These are phyloP conservation scores for Suillus bovinus DNA, from an alignment of 768 basidiomycete genomes.

Conservation along the genomic window DNA sequence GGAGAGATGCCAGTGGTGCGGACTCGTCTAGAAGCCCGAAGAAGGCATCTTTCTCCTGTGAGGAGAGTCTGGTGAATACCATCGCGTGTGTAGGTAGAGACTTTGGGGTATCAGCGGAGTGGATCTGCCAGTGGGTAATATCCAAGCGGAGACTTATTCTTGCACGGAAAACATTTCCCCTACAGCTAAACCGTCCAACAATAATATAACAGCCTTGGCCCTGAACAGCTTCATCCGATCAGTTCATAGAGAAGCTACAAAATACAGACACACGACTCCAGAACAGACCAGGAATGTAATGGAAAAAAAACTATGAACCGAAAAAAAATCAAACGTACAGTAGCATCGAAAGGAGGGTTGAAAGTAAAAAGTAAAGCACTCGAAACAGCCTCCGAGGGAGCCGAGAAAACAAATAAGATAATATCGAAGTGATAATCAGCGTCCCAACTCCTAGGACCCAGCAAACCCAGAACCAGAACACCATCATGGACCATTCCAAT, in stretches of 20 bases:
- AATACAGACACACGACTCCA: conserved; percentile 30
- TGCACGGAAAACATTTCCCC: no score
- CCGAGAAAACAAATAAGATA: conserved; percentile 18
- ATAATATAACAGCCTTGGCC: neutral
- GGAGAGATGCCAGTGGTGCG: conserved; percentile 8
- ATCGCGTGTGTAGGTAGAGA: conserved; percentile 34
- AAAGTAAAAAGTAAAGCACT: neutral
- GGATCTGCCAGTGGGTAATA: neutral
- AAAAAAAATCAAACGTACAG: neutral
- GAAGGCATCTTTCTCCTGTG: conserved; percentile 78
- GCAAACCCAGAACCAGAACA: conserved; percentile 12
- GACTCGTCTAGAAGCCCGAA: conserved; percentile 82
- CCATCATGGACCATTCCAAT: conserved; percentile 49
- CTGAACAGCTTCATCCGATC: neutral
- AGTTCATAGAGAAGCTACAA: conserved; percentile 23
- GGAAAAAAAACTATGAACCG: conserved; percentile 2
- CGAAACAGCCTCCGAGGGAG: neutral
- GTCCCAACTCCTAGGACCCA: conserved; percentile 21
- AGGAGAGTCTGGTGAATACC: conserved; percentile 70
- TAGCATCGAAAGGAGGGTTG: neutral
- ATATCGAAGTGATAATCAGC: conserved; percentile 29
- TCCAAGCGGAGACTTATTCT: neutral
- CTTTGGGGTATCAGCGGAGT: neutral
- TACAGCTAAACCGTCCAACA: no score
- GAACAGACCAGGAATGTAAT: conserved; percentile 3